These are phyloP conservation scores for Lachnum nothofagi DNA, from an alignment of 2,329 filamentous ascomycete genomes.

Conservation along the genomic window DNA sequence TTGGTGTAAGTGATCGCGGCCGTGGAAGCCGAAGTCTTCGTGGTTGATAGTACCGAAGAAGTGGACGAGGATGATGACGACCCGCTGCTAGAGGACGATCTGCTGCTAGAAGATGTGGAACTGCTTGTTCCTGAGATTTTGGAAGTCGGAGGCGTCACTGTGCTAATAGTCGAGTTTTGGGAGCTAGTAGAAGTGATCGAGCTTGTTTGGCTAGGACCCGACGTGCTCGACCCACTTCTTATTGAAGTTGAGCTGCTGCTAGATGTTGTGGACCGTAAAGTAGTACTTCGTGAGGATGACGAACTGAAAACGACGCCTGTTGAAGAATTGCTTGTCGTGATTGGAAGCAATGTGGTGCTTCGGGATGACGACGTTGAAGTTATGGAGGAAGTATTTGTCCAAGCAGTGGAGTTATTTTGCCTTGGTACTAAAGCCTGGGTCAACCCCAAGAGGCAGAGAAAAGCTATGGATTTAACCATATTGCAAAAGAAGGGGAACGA, in stretches of 20 bases:
- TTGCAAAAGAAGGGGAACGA: neutral
- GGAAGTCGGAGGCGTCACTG: neutral
- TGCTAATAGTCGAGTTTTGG: neutral
- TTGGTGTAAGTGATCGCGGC: neutral
- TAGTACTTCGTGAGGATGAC: neutral
- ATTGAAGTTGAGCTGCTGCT: neutral
- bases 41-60: neutral
- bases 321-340: neutral
- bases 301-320: neutral
- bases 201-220: neutral
- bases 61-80: neutral
- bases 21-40: neutral
- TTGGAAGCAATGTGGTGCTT: neutral
- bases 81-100: neutral
- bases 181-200: neutral
- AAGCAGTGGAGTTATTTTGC: neutral
- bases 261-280: neutral
- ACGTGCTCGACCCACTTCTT: neutral
- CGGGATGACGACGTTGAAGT: neutral
- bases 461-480: neutral
- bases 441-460: neutral
- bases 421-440: neutral
- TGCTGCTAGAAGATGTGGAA: neutral
- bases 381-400: neutral
- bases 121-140: neutral